Percentiles rank a stretch among this genome's conserved stretches.
Conservation (phyloP, 2,329 filamentous ascomycete genomes). For the Beauveria brongniartii region DNA sequence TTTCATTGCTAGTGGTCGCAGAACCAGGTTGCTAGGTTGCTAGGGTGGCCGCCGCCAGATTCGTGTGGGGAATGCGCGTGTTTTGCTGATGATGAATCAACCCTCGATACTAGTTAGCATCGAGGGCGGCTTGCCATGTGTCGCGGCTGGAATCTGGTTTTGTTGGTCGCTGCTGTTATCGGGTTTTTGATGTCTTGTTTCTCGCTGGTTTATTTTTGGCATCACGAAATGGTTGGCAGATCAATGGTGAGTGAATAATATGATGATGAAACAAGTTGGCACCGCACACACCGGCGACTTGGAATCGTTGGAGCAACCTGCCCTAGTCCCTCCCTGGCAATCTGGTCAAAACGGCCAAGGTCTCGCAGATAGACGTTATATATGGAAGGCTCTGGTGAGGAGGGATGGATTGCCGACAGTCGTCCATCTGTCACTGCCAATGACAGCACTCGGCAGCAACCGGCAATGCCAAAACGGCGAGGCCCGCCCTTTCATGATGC, state of each 20-base stretch:
- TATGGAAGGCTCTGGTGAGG: background rate
- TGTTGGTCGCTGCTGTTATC: background rate
- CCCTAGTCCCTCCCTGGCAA: background rate
- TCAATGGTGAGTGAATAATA: background rate
- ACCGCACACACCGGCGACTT: background rate
- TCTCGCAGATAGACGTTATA: background rate
- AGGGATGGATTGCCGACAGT: too few relatives aligned
- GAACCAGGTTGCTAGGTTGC: background rate
- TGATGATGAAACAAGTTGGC: background rate
- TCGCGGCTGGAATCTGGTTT: background rate
- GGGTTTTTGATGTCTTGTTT: background rate
- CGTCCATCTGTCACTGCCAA: too few relatives aligned
- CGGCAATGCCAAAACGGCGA: too few relatives aligned
- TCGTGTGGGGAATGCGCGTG: background rate
- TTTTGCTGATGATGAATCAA: background rate
- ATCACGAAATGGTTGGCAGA: background rate
- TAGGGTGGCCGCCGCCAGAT: background rate
- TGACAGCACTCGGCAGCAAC: too few relatives aligned
- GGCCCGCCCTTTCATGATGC: too few relatives aligned
- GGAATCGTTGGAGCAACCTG: background rate
- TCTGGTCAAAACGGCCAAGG: background rate
- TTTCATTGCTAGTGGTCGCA: background rate
- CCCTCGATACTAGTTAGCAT: too few relatives aligned
- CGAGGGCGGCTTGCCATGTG: background rate
- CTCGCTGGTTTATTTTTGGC: background rate